These are phyloP conservation scores for Carex sylvatica DNA, from an alignment of 202 grass and related monocot species.

Conservation along the genomic window DNA sequence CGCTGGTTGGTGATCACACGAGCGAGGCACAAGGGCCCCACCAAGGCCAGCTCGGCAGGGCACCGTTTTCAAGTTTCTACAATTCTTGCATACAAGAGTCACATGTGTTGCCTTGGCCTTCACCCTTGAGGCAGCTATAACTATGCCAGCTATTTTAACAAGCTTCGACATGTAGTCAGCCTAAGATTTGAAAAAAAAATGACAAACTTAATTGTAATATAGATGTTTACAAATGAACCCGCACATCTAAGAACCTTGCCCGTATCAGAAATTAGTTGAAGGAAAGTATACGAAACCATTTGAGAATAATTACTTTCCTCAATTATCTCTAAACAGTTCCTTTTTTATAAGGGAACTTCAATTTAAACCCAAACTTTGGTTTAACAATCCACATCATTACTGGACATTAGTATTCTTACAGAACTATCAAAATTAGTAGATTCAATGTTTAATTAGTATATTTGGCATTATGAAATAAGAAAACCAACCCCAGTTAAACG, in stretches of 20 bases:
- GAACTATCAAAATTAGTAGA: neutral
- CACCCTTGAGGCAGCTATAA: conserved; percentile 84
- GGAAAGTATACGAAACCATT: neutral
- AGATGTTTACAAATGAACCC: neutral
- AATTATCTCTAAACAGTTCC: neutral
- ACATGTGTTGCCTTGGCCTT: conserved; percentile 98
- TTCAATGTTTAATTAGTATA: neutral
- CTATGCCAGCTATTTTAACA: conserved; percentile 84
- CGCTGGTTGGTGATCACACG: conserved; percentile 77
- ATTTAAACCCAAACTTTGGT: neutral
- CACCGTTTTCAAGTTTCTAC: conserved; percentile 56
- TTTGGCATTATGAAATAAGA: neutral
- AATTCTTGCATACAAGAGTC: conserved; percentile 91
- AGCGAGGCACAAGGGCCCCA: conserved; percentile 81
- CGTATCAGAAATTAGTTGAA: neutral
- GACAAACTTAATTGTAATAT: neutral
- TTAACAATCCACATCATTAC: neutral
- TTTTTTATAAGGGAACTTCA: neutral
- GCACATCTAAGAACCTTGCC: neutral
- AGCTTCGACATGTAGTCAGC: conserved; percentile 89
- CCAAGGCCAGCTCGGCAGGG: conserved; percentile 87
- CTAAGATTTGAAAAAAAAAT: conserved; percentile 28
- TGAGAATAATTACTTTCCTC: neutral
- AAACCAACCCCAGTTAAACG: conserved; percentile 68
- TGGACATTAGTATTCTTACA: neutral